A percentile compares a stretch with the other conserved stretches of the same genome.
Evolutionary conservation across 192 early-diverging fungal species (phyloP).

Genomic region (Linnemannia zychae): DNA sequence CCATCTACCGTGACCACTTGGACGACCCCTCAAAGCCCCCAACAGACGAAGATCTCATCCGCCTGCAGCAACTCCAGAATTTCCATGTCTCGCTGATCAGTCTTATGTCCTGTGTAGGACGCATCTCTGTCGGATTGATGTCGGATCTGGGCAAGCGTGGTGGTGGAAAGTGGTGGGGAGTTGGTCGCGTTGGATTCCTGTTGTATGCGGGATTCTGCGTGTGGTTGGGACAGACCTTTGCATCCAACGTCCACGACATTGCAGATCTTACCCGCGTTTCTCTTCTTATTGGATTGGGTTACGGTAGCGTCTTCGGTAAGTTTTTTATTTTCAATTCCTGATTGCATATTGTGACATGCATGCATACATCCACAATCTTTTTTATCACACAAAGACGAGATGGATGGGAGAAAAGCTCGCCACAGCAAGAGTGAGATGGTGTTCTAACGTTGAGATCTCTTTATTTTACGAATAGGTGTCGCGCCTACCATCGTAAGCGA

Average conservation of each 20-base stretch:
- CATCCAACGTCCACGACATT: conserved; percentile 27
- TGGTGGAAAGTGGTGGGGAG: conserved; percentile 36
- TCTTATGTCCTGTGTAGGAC: conserved; percentile 59
- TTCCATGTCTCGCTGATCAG: conserved; percentile 61
- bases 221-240: conserved; percentile 54
- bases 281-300: conserved; percentile 48
- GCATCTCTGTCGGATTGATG: conserved; percentile 52
- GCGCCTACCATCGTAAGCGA: conserved; percentile 57
- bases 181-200: conserved; percentile 51
- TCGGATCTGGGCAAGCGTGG: conserved; percentile 55
- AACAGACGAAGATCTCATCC: conserved; percentile 24
- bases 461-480: conserved; percentile 14
- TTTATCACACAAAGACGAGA: not conserved
- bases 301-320: conserved; percentile 58
- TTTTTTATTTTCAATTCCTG: not conserved
- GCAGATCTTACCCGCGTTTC: conserved; percentile 30
- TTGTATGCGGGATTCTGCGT: conserved; percentile 49
- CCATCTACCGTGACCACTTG: conserved; percentile 47
- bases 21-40: conserved; percentile 46
- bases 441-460: not conserved
- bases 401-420: not conserved
- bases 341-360: not conserved
- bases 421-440: not conserved
- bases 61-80: conserved; percentile 52
- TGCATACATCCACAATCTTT: not conserved